Evolutionary conservation across 1,139 yeast genomes (phyloP), one percentile per base, ranked within the genome.

Genomic region (Nakaseomyces glabratus): DNA sequence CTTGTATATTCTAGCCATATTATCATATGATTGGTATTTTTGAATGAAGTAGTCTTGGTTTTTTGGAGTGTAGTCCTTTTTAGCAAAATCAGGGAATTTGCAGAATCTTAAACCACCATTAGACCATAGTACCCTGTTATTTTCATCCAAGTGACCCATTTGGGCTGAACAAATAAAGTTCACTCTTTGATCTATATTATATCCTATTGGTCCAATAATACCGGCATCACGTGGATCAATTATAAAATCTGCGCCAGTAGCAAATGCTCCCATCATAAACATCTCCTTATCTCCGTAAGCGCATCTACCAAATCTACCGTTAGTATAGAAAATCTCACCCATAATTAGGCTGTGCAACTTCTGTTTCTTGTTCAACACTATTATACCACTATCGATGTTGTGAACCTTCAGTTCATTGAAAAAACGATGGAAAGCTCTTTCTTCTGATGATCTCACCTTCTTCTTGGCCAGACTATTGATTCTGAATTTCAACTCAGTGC

Each of bases 51-150:
- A 47, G 1, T 41, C 46, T 13, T 40, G 41, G 11, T 52, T 55
- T 33, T 40, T 48, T n/a, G n/a, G n/a, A 23, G 52, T 48, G 34
- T 57, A 55, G 44, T 63, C 68, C 17, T 41, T 45, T 17, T 45
- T 53, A 17, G 66, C 61, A 6, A 47, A 44, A 30, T 57, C 58
- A 1, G 57, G 54, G 37, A 70, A 69, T 48, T 78, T 78, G 55
- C 86, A 79, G 38, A 60, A 71, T 19, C 66, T 58, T 45, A 76
- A 71, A 0, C 86, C 86, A 2, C 85, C 77, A 47, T 78, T 78
- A 35, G 77, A 66, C 85, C 86, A 79, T 9, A 77, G 45, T 18
- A 78, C 51, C 6, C 55, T 44, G 30, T 61, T 60, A 4, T 75
- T 73, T 16, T 57, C 58, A 37, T 62, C 57, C 0, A 75, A 51